Conservation (phyloP, 495 filamentous ascomycete genomes). For the Penicilliopsis zonata region DNA sequence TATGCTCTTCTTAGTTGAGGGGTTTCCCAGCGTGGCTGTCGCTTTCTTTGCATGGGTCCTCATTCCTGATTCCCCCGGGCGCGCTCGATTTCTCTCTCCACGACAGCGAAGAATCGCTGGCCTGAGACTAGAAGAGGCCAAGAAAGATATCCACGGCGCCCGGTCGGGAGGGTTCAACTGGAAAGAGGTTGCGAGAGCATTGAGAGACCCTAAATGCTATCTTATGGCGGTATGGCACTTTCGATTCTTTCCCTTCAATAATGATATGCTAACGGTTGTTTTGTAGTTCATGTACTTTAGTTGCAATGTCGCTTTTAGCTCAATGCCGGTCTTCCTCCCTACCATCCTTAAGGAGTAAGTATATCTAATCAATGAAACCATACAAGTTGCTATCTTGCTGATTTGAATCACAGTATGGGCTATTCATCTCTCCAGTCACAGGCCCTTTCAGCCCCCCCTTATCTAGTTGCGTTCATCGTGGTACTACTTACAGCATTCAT, state of each 20-base stretch:
- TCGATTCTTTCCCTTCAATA: not conserved
- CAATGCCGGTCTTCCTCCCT: constrained; percentile 46
- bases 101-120: constrained; percentile 35
- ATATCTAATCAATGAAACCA: not conserved
- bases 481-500: constrained; percentile 36
- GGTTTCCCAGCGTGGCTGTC: constrained; percentile 47
- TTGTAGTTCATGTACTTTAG: constrained; percentile 43
- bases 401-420: constrained; percentile 28
- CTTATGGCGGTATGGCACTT: constrained; percentile 46
- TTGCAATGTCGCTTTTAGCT: constrained; percentile 47
- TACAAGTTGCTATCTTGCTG: not conserved
- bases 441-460: constrained; percentile 46
- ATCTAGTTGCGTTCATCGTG: constrained; percentile 39
- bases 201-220: constrained; percentile 55
- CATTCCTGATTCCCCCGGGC: constrained; percentile 43
- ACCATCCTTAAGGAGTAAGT: constrained; percentile 45
- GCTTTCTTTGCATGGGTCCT: constrained; percentile 40
- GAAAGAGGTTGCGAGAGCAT: constrained; percentile 38
- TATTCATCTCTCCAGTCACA: constrained; percentile 35
- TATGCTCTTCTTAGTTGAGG: constrained; percentile 47
- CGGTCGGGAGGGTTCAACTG: constrained; percentile 25
- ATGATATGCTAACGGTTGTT: constrained; percentile 1
- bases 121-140: constrained; percentile 30
- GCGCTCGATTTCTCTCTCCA: constrained; percentile 34
- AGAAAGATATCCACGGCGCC: constrained; percentile 10